A percentile compares a stretch with the other conserved stretches of the same genome.
Evolutionary conservation across 768 basidiomycete genomes (phyloP).

Genomic region (Macrocybe gigantea): DNA sequence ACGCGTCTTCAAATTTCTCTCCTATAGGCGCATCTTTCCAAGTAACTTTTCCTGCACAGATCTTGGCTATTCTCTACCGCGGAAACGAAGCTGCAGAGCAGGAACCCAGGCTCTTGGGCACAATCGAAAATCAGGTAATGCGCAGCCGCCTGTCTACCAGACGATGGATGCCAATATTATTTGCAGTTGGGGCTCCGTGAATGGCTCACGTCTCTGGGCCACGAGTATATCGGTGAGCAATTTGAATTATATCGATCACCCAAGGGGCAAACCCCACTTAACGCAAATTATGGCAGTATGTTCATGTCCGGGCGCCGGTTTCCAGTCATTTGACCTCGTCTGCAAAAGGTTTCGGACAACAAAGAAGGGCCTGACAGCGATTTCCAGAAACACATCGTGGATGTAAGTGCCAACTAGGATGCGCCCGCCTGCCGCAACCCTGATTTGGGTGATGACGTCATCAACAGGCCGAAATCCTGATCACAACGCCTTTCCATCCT

Average conservation of each 20-base stretch:
- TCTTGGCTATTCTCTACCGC: constrained; percentile 71
- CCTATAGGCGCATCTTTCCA: neutral
- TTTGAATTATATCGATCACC: neutral
- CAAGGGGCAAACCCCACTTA: neutral
- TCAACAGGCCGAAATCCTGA: constrained; percentile 66
- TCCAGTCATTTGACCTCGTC: too few relatives aligned
- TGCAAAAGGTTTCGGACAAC: constrained; percentile 59
- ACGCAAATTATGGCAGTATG: constrained; percentile 2
- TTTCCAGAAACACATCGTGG: constrained; percentile 78
- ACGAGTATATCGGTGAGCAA: constrained; percentile 63
- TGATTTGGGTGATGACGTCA: constrained; percentile 5
- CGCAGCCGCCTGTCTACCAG: too few relatives aligned
- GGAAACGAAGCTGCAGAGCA: constrained; percentile 60
- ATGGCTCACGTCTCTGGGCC: constrained; percentile 67
- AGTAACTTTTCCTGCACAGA: constrained; percentile 24
- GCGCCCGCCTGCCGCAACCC: neutral
- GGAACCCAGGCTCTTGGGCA: constrained; percentile 75
- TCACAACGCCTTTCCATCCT: constrained; percentile 85
- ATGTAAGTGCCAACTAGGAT: constrained; percentile 40
- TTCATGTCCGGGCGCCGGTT: neutral
- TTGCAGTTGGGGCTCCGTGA: constrained; percentile 62
- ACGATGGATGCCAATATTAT: constrained; percentile 1
- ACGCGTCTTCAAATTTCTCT: neutral
- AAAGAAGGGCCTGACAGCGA: constrained; percentile 80
- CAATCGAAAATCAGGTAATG: constrained; percentile 69